Evolutionary conservation across 2,329 filamentous ascomycete species (phyloP).

Genomic region (Apiospora malaysiana): DNA sequence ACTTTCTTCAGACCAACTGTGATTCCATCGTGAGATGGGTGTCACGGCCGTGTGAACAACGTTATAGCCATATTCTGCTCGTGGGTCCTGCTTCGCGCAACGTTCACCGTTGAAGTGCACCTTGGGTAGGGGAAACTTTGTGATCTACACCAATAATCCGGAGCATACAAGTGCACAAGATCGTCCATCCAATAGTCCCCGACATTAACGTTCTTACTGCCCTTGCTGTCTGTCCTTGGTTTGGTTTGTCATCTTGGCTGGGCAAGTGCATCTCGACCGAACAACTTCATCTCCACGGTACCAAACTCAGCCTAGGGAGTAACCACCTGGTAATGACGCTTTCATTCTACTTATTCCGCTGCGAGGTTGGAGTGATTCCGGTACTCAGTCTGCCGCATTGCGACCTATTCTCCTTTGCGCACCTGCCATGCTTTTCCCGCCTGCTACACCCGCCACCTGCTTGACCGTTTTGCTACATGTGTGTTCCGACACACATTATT

Average conservation of each 20-base stretch:
- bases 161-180: background rate
- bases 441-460: background rate
- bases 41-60: background rate
- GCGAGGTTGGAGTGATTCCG: too few species aligned
- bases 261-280: too few species aligned
- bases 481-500: background rate
- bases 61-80: too few species aligned
- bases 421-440: too few species aligned
- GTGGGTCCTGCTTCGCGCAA: background rate
- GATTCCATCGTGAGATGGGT: background rate
- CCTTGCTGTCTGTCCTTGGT: background rate
- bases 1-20: background rate
- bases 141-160: background rate
- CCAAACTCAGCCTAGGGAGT: too few species aligned
- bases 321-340: background rate
- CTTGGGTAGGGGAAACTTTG: background rate
- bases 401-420: too few species aligned
- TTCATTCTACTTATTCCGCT: background rate
- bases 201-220: too few species aligned
- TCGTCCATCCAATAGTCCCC: background rate
- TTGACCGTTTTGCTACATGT: background rate
- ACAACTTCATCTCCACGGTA: too few species aligned
- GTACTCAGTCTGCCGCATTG: too few species aligned
- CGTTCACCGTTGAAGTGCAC: background rate
- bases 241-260: background rate